Conservation (phyloP, 2,329 filamentous ascomycete genomes). For the Lachnellula occidentalis region DNA sequence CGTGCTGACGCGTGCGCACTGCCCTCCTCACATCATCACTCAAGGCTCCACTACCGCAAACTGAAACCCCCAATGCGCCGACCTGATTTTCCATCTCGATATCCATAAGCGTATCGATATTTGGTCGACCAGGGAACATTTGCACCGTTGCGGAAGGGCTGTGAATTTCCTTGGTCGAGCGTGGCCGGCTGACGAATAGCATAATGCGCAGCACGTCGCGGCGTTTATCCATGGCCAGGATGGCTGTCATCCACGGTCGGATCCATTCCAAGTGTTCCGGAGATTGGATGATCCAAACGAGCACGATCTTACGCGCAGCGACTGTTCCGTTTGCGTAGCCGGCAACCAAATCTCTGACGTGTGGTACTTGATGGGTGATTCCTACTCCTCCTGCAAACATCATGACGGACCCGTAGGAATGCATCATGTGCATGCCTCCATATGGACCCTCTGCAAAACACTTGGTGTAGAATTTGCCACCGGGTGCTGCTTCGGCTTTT, state of each 20-base stretch:
- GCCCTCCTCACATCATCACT: slow-evolving; percentile 69
- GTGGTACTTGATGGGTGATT: slow-evolving; percentile 73
- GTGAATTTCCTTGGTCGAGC: slow-evolving; percentile 75
- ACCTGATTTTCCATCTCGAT: slow-evolving; percentile 71
- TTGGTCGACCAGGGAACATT: slow-evolving; percentile 77
- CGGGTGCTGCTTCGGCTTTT: slow-evolving; percentile 55
- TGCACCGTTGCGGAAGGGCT: slow-evolving; percentile 72
- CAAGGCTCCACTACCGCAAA: slow-evolving; percentile 69
- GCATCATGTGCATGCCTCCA: slow-evolving; percentile 63
- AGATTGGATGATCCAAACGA: slow-evolving; percentile 75
- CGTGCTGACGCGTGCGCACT: slow-evolving; percentile 58
- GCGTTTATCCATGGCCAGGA: slow-evolving; percentile 67
- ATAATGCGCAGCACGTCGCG: slow-evolving; percentile 71
- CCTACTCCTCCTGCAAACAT: slow-evolving; percentile 77
- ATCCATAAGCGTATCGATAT: slow-evolving; percentile 65
- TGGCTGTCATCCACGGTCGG: slow-evolving; percentile 76
- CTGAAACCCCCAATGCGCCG: slow-evolving; percentile 67
- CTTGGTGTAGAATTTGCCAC: slow-evolving; percentile 55
- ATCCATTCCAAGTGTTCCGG: slow-evolving; percentile 82
- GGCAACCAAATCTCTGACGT: slow-evolving; percentile 65
- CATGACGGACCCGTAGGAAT: slow-evolving; percentile 72
- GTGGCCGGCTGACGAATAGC: slow-evolving; percentile 70
- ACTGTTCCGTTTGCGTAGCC: slow-evolving; percentile 65
- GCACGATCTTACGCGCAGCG: slow-evolving; percentile 63
- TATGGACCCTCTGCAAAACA: slow-evolving; percentile 75